A percentile compares a stretch with the other conserved stretches of the same genome.
phyloP scores from a whole-genome alignment of 108 stramenopile species.

The Nannochloropsis gaditana region DNA sequence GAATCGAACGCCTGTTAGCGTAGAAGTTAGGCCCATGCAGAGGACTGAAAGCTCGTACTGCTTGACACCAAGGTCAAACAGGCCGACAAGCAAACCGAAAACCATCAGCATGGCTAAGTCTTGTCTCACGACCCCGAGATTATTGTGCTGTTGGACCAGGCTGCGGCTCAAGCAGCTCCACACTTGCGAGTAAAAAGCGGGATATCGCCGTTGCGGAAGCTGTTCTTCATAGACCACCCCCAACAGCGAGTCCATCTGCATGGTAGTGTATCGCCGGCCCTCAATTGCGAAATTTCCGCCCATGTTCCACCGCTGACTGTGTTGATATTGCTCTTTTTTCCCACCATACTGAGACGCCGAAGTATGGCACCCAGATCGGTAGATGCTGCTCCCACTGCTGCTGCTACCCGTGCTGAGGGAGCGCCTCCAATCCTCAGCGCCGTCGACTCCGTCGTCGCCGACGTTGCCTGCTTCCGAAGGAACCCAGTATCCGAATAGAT shows the following conservation, averaged over 20 bases:
- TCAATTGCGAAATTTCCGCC: neutral
- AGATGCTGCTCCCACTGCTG: neutral
- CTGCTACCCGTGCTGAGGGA: neutral
- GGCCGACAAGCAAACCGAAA: conserved; percentile 7
- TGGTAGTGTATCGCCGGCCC: neutral
- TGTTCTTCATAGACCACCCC: conserved; percentile 2
- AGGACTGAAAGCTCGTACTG: neutral
- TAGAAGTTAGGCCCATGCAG: neutral
- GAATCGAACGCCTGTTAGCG: neutral
- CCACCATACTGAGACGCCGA: neutral
- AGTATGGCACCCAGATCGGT: neutral
- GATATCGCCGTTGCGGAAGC: neutral
- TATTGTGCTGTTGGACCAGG: conserved; percentile 7
- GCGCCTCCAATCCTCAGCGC: neutral
- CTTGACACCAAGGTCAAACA: neutral
- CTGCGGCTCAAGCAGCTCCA: conserved; percentile 11
- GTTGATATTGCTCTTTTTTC: neutral
- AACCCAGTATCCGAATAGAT: neutral
- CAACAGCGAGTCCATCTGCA: neutral
- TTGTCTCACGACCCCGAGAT: neutral
- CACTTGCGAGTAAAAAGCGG: neutral
- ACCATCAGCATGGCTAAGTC: conserved; percentile 13
- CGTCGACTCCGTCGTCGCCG: neutral
- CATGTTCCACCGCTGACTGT: neutral
- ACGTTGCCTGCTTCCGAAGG: neutral